These are phyloP conservation scores for Setomelanomma holmii DNA, from an alignment of 2,329 filamentous ascomycete genomes.

Conservation along the genomic window DNA sequence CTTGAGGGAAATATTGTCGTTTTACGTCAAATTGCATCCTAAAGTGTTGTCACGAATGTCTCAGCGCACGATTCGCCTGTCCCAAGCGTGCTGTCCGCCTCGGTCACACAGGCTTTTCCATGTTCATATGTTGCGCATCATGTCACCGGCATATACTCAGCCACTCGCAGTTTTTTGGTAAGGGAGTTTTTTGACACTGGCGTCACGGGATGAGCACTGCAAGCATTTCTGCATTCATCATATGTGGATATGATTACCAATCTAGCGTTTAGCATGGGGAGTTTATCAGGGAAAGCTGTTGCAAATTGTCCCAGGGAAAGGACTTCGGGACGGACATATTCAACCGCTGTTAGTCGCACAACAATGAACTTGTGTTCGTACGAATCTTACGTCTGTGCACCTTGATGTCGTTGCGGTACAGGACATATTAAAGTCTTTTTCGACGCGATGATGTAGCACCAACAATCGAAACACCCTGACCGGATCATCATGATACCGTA, in stretches of 20 bases:
- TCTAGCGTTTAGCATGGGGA: conserved; percentile 5
- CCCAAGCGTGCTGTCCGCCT: background rate
- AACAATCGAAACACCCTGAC: too few relatives aligned
- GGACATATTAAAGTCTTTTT: too few relatives aligned
- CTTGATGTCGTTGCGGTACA: too few relatives aligned
- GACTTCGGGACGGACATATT: background rate
- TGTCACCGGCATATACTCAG: background rate
- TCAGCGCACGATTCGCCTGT: background rate
- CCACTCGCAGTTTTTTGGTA: background rate
- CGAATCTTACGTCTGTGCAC: too few relatives aligned
- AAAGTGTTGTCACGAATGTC: background rate
- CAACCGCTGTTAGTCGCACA: too few relatives aligned
- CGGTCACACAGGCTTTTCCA: background rate
- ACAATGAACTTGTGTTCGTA: too few relatives aligned
- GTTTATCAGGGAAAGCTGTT: background rate
- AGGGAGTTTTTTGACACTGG: too few relatives aligned
- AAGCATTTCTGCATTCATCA: background rate
- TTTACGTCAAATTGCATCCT: too few relatives aligned
- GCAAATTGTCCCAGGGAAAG: background rate
- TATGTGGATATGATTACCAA: background rate
- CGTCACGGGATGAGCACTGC: too few relatives aligned
- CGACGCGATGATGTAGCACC: too few relatives aligned
- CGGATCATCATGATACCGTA: too few relatives aligned
- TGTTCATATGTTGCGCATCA: background rate
- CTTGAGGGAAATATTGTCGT: conserved; percentile 8